A percentile compares a stretch with the other conserved stretches of the same genome.
Evolutionary conservation across 2,329 filamentous ascomycete species (phyloP).

Genomic region (Fusarium piperis): DNA sequence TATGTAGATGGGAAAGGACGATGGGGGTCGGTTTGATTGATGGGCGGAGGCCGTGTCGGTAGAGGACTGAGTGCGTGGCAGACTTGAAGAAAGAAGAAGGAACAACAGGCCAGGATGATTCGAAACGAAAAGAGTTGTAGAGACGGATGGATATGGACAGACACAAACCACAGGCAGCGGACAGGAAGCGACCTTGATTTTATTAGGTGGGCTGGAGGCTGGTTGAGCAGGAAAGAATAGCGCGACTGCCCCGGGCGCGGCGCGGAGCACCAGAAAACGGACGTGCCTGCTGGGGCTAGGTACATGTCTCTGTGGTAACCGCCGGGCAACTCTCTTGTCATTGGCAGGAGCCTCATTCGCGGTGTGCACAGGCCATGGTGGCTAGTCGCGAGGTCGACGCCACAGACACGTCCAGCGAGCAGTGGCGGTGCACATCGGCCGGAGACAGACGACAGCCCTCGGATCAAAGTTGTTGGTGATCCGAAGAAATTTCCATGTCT

Average conservation of each 20-base stretch:
- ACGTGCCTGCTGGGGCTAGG: slow-evolving; percentile 29
- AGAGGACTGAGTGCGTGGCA: neutral
- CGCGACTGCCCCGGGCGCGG: neutral
- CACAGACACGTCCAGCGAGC: slow-evolving; percentile 16
- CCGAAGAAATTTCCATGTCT: slow-evolving; percentile 43
- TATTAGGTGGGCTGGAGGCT: neutral
- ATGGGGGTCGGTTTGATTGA: neutral
- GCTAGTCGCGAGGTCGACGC: slow-evolving; percentile 39
- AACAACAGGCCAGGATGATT: neutral
- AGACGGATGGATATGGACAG: slow-evolving; percentile 4
- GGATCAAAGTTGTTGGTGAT: slow-evolving; percentile 41
- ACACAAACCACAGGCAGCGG: neutral
- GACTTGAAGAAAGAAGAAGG: slow-evolving; percentile 7
- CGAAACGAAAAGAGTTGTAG: neutral
- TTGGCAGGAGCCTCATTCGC: slow-evolving; percentile 30
- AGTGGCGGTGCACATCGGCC: slow-evolving; percentile 34
- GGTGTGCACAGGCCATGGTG: slow-evolving; percentile 37
- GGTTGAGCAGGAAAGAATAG: neutral
- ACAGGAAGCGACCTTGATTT: neutral
- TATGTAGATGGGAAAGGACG: slow-evolving; percentile 10
- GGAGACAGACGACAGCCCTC: neutral
- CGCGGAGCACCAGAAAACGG: slow-evolving; percentile 11
- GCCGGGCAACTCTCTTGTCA: slow-evolving; percentile 59
- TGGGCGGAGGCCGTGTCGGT: neutral
- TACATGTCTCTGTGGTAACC: slow-evolving; percentile 61